Evolutionary conservation across 75 land plant genomes (phyloP), one percentile per base, ranked within the genome.

Genomic region (Pseudotsuga menziesii): DNA sequence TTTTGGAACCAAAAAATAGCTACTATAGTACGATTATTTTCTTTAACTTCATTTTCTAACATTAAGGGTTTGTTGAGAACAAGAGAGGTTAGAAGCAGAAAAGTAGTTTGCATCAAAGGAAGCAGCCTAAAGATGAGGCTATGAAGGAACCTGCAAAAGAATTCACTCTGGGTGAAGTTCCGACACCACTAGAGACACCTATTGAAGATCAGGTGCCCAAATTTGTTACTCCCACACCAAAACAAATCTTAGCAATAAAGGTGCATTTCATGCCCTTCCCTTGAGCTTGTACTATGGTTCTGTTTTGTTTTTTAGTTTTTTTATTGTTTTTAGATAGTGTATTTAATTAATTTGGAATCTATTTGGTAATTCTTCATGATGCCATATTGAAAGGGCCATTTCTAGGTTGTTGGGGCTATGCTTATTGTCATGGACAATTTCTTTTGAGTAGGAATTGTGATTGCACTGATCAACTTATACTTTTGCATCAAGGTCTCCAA

Each of bases 221-320:
- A 86, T 72, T 74, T 36, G 82, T 77, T 74, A 93, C 83, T 26
- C 98, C 98, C 25, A 90, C 95, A 57, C 95, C 91, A 27, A 93
- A 94, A 86, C 95, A 94, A 81, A 89, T 94, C 64, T 73, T 90
- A 55, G 96, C 94, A 20, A 91, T 95, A 75, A 95, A 95, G 98
- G 98, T 95, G 79, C 52, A 22, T 23, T 74, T 3, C 77, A 44
- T 48, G 17, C 52, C 22, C 32, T 25, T 36, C 4, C 15, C 23
- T 58, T 14, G 26, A 56, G 15, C 52, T 56, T 32, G 44, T 74
- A 74, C 20, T 8, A 11, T 44, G 7, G 52, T 44, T 7, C 7
- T 44, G 8, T 44, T 58, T 58, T 58, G n/a, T 58, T 58, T 20
- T 20, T 5, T 58, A 17, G n/a, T 58, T 58, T 58, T 20, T 44